A percentile compares a stretch with the other conserved stretches of the same genome.
Evolutionary conservation across 768 basidiomycete genomes (phyloP).

Genomic region (Phylloporus arenicola): DNA sequence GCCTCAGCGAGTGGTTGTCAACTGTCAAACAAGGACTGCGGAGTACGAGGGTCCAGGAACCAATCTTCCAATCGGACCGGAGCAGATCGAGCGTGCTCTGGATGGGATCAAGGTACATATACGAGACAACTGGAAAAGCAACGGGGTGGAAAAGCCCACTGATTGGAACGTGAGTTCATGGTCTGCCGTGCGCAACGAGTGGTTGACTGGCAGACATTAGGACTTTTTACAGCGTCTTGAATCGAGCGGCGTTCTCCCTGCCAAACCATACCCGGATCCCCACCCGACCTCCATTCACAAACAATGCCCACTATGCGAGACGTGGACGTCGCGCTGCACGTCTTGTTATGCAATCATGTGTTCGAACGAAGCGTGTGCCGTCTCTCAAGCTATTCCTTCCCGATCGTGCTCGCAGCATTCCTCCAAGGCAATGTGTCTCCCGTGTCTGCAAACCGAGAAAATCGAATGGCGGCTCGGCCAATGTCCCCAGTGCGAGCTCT

Average conservation of each 20-base stretch:
- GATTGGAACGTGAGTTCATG: slow-evolving; percentile 11
- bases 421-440: slow-evolving; percentile 3
- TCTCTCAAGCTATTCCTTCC: slow-evolving; percentile 12
- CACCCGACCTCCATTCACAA: neutral
- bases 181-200: neutral
- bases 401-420: slow-evolving; percentile 14
- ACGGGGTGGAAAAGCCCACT: neutral
- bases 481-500: slow-evolving; percentile 19
- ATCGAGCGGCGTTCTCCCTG: slow-evolving; percentile 1
- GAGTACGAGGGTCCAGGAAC: slow-evolving; percentile 9
- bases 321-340: slow-evolving; percentile 5
- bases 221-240: slow-evolving; percentile 18
- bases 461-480: slow-evolving; percentile 7
- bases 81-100: slow-evolving; percentile 14
- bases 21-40: slow-evolving; percentile 15
- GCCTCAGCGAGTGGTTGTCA: slow-evolving; percentile 11
- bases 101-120: slow-evolving; percentile 14
- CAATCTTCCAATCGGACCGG: slow-evolving; percentile 13
- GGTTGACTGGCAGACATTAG: slow-evolving; percentile 1
- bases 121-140: slow-evolving; percentile 7
- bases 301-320: slow-evolving; percentile 14
- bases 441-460: slow-evolving; percentile 6
- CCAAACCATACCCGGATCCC: neutral
- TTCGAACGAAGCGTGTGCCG: slow-evolving; percentile 12
- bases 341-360: slow-evolving; percentile 14